A percentile compares a stretch with the other conserved stretches of the same genome.
phyloP scores from a whole-genome alignment of 2,329 filamentous ascomycete genomes.

The Pseudocercospora fijiensis region DNA sequence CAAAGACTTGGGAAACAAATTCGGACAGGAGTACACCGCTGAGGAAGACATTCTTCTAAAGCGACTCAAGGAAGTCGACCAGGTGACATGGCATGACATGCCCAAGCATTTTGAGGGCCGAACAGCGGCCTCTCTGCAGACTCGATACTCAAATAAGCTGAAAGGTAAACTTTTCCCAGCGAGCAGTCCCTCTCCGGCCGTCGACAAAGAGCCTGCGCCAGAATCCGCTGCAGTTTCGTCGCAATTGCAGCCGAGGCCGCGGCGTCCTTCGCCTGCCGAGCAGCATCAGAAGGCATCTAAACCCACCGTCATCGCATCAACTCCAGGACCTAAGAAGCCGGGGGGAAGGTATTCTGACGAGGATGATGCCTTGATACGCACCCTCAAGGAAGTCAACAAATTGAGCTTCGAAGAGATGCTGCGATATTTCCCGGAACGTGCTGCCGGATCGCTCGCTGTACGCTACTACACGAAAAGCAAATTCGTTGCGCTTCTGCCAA shows the following conservation, averaged over 20 bases:
- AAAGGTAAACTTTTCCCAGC: background rate
- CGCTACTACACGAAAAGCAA: conserved; percentile 28
- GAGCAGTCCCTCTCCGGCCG: background rate
- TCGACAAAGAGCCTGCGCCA: background rate
- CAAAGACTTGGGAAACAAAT: background rate
- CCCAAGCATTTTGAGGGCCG: conserved; percentile 38
- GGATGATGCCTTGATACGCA: conserved; percentile 40
- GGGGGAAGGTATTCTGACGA: conserved; percentile 29
- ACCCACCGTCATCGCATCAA: background rate
- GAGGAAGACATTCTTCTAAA: conserved; percentile 41
- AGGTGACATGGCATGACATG: conserved; percentile 41
- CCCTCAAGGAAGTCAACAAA: conserved; percentile 44
- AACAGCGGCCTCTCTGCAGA: conserved; percentile 31
- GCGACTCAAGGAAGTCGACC: conserved; percentile 44
- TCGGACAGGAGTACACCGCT: conserved; percentile 24
- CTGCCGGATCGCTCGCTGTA: conserved; percentile 31
- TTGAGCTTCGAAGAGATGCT: conserved; percentile 41
- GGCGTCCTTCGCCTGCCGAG: background rate
- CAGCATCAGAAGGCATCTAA: background rate
- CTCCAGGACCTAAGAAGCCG: conserved; percentile 6
- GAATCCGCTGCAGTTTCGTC: background rate
- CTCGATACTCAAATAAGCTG: conserved; percentile 29
- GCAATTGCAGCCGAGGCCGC: background rate
- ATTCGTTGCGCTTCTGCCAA: background rate
- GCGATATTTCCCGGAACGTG: conserved; percentile 38